Evolutionary conservation across 2,329 filamentous ascomycete genomes (phyloP).

Genomic region (Neocucurbitaria cava): DNA sequence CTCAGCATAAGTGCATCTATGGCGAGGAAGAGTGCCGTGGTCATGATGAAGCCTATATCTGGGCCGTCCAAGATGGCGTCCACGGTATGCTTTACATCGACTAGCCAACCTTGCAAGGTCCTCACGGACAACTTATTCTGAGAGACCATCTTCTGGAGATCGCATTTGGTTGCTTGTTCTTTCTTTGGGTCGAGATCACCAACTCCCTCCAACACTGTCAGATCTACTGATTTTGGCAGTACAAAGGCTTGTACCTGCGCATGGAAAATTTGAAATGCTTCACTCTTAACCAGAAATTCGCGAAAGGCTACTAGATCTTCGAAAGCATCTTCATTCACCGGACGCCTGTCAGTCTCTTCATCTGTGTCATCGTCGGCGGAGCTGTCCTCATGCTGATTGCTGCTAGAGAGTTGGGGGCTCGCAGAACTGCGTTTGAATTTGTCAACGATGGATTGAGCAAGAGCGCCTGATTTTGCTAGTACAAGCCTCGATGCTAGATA

Average conservation of each 20-base stretch:
- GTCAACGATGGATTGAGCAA: slow-evolving; percentile 14
- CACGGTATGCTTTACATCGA: neutral
- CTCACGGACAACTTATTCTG: neutral
- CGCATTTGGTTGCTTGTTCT: neutral
- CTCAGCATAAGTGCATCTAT: neutral
- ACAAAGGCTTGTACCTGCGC: slow-evolving; percentile 16
- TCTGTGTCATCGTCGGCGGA: too few relatives aligned
- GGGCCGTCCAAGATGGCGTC: neutral
- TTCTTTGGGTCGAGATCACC: neutral
- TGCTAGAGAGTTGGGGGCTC: neutral
- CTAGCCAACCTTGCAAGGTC: neutral
- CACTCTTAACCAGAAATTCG: slow-evolving; percentile 19
- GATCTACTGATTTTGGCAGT: neutral
- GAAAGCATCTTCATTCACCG: slow-evolving; percentile 15
- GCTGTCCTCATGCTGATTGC: slow-evolving; percentile 1
- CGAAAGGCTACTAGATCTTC: slow-evolving; percentile 15
- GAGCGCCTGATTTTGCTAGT: slow-evolving; percentile 2
- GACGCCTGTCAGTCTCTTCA: neutral
- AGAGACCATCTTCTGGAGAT: neutral
- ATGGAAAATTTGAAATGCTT: slow-evolving; percentile 13
- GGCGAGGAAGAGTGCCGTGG: neutral
- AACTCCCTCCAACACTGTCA: neutral
- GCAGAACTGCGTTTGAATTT: neutral
- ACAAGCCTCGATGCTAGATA: slow-evolving; percentile 11
- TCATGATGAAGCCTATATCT: neutral